Percentiles rank a stretch among this genome's conserved stretches.
Conservation (phyloP, 257 asterid species). For the Gynochthodes officinalis region DNA sequence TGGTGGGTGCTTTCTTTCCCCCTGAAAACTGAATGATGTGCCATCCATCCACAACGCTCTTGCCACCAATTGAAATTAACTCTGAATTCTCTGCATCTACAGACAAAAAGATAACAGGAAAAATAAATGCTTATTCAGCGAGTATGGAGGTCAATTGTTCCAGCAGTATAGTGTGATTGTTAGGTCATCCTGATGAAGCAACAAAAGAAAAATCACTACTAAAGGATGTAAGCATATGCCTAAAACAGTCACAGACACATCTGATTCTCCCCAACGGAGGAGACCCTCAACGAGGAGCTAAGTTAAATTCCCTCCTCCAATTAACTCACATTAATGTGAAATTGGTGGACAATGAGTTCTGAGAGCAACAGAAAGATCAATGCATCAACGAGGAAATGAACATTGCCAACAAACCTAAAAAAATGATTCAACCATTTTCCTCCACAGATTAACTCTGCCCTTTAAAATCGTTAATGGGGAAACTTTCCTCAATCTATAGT, state of each 20-base stretch:
- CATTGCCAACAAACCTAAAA: too few species aligned
- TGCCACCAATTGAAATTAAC: slow-evolving; percentile 54
- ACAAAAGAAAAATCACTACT: not conserved
- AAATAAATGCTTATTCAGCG: not conserved
- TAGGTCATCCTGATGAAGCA: not conserved
- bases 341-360: not conserved
- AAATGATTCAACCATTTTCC: too few species aligned
- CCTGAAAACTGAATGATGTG: slow-evolving; percentile 82
- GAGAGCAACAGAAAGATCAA: too few species aligned
- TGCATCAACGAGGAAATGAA: too few species aligned
- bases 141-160: not conserved
- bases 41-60: slow-evolving; percentile 69
- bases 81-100: slow-evolving; percentile 41
- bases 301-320: not conserved
- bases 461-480: too few species aligned
- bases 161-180: too few species aligned
- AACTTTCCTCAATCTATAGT: too few species aligned
- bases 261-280: too few species aligned
- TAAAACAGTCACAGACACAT: not conserved
- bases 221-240: not conserved
- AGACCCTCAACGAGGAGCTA: not conserved
- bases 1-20: slow-evolving; percentile 69
- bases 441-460: too few species aligned
- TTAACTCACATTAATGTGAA: too few species aligned
- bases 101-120: not conserved